A percentile compares a stretch with the other conserved stretches of the same genome.
These are phyloP conservation scores for Comarum palustre DNA, from an alignment of 306 rosid species.

Conservation along the genomic window DNA sequence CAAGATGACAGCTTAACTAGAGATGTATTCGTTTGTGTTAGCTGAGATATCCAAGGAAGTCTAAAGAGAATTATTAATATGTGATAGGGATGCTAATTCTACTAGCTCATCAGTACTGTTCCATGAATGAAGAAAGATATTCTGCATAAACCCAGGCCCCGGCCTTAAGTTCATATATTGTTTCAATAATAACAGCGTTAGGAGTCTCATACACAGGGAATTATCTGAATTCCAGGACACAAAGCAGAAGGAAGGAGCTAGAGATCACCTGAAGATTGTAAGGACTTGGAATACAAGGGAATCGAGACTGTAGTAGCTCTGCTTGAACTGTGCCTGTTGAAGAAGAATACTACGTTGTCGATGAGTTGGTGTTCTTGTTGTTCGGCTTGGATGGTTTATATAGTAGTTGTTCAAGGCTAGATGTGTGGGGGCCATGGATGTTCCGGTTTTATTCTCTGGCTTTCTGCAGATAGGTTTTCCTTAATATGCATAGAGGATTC, in stretches of 20 bases:
- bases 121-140: not conserved
- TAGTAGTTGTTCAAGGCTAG: conserved; percentile 36
- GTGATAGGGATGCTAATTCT: not conserved
- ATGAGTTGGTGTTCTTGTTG: conserved; percentile 44
- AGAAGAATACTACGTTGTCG: conserved; percentile 25
- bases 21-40: not conserved
- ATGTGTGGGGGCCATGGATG: conserved; percentile 44
- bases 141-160: not conserved
- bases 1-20: not conserved
- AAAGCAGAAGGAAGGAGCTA: conserved; percentile 24
- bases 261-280: conserved; percentile 41
- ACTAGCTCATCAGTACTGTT: not conserved
- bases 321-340: conserved; percentile 22
- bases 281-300: conserved; percentile 15
- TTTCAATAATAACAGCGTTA: not conserved
- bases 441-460: conserved; percentile 41
- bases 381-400: conserved; percentile 49
- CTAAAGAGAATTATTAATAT: not conserved
- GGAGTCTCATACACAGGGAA: conserved; percentile 16
- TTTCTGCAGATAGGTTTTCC: conserved; percentile 31
- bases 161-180: not conserved
- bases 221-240: not conserved
- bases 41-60: not conserved
- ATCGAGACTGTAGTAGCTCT: conserved; percentile 9
- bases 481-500: conserved; percentile 31